Conservation (phyloP, 1,284 basidiomycete species). For the Leccinum holopus region DNA sequence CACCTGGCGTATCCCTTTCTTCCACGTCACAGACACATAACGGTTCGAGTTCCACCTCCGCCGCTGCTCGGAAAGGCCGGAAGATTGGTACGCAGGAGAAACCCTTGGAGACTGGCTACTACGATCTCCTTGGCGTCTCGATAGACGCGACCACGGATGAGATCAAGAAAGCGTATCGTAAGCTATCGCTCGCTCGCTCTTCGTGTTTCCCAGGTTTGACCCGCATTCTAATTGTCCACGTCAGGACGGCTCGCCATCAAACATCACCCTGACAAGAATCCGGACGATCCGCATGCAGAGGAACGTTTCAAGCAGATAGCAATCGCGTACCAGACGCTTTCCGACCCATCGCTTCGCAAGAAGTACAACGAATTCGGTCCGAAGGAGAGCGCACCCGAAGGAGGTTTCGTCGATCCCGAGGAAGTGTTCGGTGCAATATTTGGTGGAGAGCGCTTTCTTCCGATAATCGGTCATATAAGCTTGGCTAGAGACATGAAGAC, state of each 20-base stretch:
- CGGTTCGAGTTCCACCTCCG: conserved; percentile 18
- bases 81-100: conserved; percentile 86
- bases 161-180: conserved; percentile 94
- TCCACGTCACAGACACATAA: conserved; percentile 11
- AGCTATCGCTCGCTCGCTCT: conserved; percentile 22
- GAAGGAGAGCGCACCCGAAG: conserved; percentile 77
- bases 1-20: conserved; percentile 28
- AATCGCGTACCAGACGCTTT: conserved; percentile 87
- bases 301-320: conserved; percentile 89
- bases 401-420: conserved; percentile 66
- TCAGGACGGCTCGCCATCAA: conserved; percentile 91
- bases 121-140: conserved; percentile 78
- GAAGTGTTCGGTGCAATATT: conserved; percentile 96
- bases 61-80: conserved; percentile 44
- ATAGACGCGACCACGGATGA: conserved; percentile 79
- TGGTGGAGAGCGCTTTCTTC: conserved; percentile 80
- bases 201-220: not conserved
- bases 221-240: not conserved
- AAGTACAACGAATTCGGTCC: conserved; percentile 95
- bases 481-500: conserved; percentile 97
- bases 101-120: conserved; percentile 87
- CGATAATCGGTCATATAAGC: conserved; percentile 82
- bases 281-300: conserved; percentile 88
- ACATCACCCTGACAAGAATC: conserved; percentile 91
- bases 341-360: conserved; percentile 78